Base-by-base conservation (phyloP, 257 asterid species). In the Jacaranda mimosifolia region DNA sequence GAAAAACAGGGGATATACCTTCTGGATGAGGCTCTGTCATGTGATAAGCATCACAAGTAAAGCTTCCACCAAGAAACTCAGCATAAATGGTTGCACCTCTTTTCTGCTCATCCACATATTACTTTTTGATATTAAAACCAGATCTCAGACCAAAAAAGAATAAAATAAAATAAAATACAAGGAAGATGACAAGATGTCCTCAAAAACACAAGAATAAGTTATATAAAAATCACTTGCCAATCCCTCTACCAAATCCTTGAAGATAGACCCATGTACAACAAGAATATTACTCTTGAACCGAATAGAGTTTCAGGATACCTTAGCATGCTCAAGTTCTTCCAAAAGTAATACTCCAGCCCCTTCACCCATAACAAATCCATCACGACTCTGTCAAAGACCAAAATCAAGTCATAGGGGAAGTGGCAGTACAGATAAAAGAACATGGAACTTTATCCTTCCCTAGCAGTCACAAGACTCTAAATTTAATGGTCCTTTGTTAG, bases 341-440 rank as follows among this genome's bases (percentile, higher is more conserved):
- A 94, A 75, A 9, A 94, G 95, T 81, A 94, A 83, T 77, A 92
- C 98, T 76, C 98, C 98, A 81, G 98, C 86, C 62, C 98, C 98
- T 89, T 94, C 98, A 79, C 98, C 98, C 98, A 94, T 89, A 53
- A 94, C 98, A 85, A 94, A 94, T 46, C 98, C 98, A 84, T 94
- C 98, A 36, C 98, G 98, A 76, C 87, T 89, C 98, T 94, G 89
- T 81, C 62, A 72, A 76, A 77, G 46, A 70, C n/a, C 63, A 70
- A 63, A 71, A 65, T 74, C 21, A 68, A 60, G 51, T 70, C 17
- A 43, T 2, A 38, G 14, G 56, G 39, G 60, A 76, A 55, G 66
- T 32, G 74, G 66, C 38, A 59, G 68, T 14, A 13, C 15, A 55
- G 62, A 55, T 53, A 56, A 69, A 59, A 5, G 65, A 63, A 59